Evolutionary conservation across 2,329 filamentous ascomycete species (phyloP), one percentile per base, ranked within the genome.

Genomic region (Beauveria sp.): DNA sequence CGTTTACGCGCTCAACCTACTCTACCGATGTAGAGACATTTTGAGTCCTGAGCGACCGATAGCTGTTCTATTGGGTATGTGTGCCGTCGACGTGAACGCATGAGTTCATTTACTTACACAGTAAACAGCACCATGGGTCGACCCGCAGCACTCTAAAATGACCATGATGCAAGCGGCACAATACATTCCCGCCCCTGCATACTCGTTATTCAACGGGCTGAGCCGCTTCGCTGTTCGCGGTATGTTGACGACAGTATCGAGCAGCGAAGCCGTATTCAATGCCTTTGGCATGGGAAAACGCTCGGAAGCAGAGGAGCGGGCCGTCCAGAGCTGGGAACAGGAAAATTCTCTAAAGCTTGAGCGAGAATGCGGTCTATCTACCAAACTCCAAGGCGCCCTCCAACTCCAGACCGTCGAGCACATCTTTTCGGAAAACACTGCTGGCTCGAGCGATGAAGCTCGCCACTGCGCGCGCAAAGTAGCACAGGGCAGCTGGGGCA

Each of bases 1-100:
- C 8, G 52, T 74, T 18, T 74, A 68, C 61, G 65, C 69, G 1
- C 62, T 74, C 44, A 72, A 73, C 58, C 59, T 67, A 2, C 46
- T 73, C 28, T 66, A 68, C 46, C 63, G 67, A 50, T 67, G 63
- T 18, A 68, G 70, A 9, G 55, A 64, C 24, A 51, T 73, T 30
- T 62, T 73, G 44, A 43, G 64, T 24, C 69, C 70, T 0, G 22
- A 64, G 12, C 60, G 44, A 16, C 65, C 69, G 0, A 67, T 68
- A 41, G 62, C 65, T 44, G 64, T 65, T 9, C 26, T 70, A 30
- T 41, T 67, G 40, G 64, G 66, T 67, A 51, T 24, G 57, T 46
- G 18, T 46, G 14, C 8, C 20, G 41, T 28, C 7, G 50, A 55
- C 5, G 46, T 14, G 30, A 59, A 22, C 41, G 6, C 12, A 60